phyloP scores from a whole-genome alignment of 768 basidiomycete species.

The Amanita pallidorosea region DNA sequence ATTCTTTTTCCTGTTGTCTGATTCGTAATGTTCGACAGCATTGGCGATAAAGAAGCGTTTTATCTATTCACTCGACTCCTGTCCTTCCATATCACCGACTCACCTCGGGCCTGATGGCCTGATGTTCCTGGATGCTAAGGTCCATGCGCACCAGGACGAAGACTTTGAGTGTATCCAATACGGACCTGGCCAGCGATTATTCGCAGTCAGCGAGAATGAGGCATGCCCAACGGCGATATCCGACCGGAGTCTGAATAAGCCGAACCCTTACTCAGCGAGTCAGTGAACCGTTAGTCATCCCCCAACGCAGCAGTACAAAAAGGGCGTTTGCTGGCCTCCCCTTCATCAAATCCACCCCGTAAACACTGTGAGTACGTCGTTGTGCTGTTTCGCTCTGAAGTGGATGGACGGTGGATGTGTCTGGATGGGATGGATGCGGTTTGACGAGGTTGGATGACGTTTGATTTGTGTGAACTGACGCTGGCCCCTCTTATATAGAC shows the following conservation, averaged over 20 bases:
- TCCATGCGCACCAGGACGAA: no score
- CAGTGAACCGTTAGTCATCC: slow-evolving; percentile 6
- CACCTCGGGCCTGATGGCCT: no score
- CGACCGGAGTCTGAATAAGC: slow-evolving; percentile 6
- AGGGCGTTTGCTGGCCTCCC: background rate
- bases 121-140: no score
- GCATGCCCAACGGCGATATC: background rate
- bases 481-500: background rate
- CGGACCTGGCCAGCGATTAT: no score
- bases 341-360: background rate
- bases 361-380: slow-evolving; percentile 1
- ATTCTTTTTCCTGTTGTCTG: no score
- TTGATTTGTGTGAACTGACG: slow-evolving; percentile 1
- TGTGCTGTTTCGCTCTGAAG: background rate
- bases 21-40: no score
- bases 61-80: no score
- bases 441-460: slow-evolving; percentile 4
- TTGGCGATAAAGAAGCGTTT: no score
- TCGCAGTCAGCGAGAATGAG: no score
- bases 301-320: slow-evolving; percentile 1
- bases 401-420: background rate
- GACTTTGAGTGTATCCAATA: no score
- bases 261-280: slow-evolving; percentile 2
- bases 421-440: slow-evolving; percentile 9
- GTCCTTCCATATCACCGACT: no score